Evolutionary conservation across 352 stramenopile genomes (phyloP).

Genomic region (Phytophthora cryptogea): DNA sequence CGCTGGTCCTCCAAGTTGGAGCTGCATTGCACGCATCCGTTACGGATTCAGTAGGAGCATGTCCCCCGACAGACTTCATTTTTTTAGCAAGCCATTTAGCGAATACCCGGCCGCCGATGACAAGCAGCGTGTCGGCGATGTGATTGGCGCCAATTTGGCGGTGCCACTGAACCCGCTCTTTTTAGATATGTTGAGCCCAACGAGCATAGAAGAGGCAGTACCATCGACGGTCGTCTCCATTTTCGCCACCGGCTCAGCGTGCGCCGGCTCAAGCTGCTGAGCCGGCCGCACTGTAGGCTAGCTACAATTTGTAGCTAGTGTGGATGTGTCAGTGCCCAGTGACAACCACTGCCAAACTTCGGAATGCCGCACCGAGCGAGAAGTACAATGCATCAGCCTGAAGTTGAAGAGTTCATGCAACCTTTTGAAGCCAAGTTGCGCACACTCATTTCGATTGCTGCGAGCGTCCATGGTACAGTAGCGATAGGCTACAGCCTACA

Average conservation of each 20-base stretch:
- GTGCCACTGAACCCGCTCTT: conserved; percentile 14
- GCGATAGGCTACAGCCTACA: too few relatives aligned
- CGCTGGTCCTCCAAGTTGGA: too few relatives aligned
- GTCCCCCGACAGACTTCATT: background rate
- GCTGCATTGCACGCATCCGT: too few relatives aligned
- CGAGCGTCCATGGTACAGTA: too few relatives aligned
- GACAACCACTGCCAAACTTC: background rate
- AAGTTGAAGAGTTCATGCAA: too few relatives aligned
- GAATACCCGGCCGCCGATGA: conserved; percentile 16
- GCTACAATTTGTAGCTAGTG: background rate
- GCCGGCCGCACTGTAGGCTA: background rate
- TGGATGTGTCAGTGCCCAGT: background rate
- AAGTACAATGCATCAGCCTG: background rate
- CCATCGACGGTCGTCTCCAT: conserved; percentile 17
- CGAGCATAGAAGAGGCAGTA: conserved; percentile 1
- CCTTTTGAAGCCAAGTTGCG: too few relatives aligned
- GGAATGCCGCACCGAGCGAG: background rate
- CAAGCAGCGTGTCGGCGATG: conserved; percentile 15
- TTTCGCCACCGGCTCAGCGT: conserved; percentile 18
- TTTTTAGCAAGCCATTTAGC: too few relatives aligned
- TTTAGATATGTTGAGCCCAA: conserved; percentile 11
- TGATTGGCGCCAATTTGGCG: conserved; percentile 4
- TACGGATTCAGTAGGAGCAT: too few relatives aligned
- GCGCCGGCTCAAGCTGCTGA: background rate
- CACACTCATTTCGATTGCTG: too few relatives aligned